Evolutionary conservation across 257 asterid genomes (phyloP).

Genomic region (Nemophila menziesii): DNA sequence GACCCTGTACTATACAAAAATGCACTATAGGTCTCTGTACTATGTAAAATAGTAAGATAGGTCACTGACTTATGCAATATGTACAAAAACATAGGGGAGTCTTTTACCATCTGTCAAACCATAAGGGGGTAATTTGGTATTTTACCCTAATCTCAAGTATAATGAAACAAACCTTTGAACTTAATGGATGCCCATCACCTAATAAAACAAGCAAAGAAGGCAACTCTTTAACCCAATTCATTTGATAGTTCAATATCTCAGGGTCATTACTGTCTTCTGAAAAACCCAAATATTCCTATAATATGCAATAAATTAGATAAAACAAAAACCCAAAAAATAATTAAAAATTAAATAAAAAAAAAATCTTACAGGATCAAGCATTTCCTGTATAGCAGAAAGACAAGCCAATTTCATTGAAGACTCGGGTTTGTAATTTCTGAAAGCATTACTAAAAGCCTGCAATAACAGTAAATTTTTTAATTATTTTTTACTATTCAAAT

Average conservation of each 20-base stretch:
- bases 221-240: slow-evolving; percentile 56
- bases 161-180: slow-evolving; percentile 48
- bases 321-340: not conserved
- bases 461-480: no score
- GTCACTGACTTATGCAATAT: no score
- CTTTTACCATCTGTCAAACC: no score
- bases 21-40: no score
- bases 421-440: slow-evolving; percentile 47
- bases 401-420: slow-evolving; percentile 68
- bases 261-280: slow-evolving; percentile 36
- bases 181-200: slow-evolving; percentile 44
- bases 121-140: no score
- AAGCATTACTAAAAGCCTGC: slow-evolving; percentile 67
- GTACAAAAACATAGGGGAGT: no score
- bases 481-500: no score
- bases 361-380: slow-evolving; percentile 67
- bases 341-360: no score
- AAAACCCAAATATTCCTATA: slow-evolving; percentile 43
- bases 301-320: slow-evolving; percentile 11
- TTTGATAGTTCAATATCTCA: slow-evolving; percentile 35
- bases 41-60: no score
- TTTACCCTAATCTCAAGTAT: not conserved
- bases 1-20: no score
- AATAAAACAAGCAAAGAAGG: slow-evolving; percentile 53
- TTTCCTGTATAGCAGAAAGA: slow-evolving; percentile 59